Conservation (phyloP, 208 protist species). For the Acanthamoeba sp. region DNA sequence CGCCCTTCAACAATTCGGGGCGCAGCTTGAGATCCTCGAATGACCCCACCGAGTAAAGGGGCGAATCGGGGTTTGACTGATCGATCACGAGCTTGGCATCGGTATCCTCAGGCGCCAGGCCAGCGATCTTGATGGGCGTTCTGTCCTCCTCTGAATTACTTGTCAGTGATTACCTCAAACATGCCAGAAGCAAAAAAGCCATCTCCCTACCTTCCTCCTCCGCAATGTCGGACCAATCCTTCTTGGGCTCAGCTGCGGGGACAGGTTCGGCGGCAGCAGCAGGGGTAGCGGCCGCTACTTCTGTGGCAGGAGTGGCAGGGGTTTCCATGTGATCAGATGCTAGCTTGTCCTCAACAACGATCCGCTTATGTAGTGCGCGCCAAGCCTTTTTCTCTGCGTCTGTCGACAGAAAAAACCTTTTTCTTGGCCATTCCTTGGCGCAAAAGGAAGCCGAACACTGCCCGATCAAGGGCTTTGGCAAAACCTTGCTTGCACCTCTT, state of each 20-base stretch:
- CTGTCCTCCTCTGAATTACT: background rate
- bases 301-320: background rate
- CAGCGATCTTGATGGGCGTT: background rate
- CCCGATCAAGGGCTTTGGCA: no score
- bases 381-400: no score
- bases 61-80: slow-evolving; percentile 78
- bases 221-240: background rate
- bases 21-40: slow-evolving; percentile 82
- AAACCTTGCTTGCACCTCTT: no score
- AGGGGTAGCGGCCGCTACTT: background rate
- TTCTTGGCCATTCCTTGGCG: no score
- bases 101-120: slow-evolving; percentile 16
- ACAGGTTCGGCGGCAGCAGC: background rate
- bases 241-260: background rate
- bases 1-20: slow-evolving; percentile 85
- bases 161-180: background rate
- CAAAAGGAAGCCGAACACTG: no score
- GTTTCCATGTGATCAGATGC: no score
- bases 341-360: no score
- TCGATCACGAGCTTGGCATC: slow-evolving; percentile 52
- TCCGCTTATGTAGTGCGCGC: no score
- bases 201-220: background rate
- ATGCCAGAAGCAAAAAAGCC: background rate
- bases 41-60: slow-evolving; percentile 78
- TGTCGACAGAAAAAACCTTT: no score